Base-by-base conservation (phyloP, 2,329 filamentous ascomycete genomes). In the Hypoxylon rubiginosum region DNA sequence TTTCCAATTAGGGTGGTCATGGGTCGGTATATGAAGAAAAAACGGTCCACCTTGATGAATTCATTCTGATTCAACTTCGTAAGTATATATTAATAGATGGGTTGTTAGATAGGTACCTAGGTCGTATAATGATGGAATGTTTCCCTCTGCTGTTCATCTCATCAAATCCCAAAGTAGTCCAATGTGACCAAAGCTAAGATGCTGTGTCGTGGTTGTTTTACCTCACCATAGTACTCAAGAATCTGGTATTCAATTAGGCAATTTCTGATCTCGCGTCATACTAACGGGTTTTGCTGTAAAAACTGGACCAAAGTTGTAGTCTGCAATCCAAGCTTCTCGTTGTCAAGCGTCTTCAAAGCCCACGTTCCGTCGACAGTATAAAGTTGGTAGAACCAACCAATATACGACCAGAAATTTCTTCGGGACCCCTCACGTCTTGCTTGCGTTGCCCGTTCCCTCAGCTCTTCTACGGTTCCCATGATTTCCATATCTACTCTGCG, bases 341-440 rank as follows among this genome's bases (percentile, higher is more conserved):
- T 73, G 45, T 72, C 70, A n/a, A 71, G 58, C 11, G 10, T 19
- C 32, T 34, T 53, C 2, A 58, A 53, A 11, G 30, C 36, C 58
- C 53, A 68, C 2, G 64, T 70, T 3, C 68, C 64, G 46, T 72
- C 64, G 4, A 56, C 62, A 3, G 55, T 57, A 24, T 28, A 70
- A 32, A 64, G 36, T 24, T 24, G 28, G 15, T 70, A 71, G 58
- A 70, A 69, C 43, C 67, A 72, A 1, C 68, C 65, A 11, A 71
- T 71, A 49, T 70, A 71, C 26, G 71, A 55, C 64, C 68, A 70
- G 51, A 70, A 62, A 21, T 51, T 55, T 17, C 21, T 58, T 41
- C 62, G 68, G 17, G 59, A 34, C 30, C 62, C 53, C 30, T 28
- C 49, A 1, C 62, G 50, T 9, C 62, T 63, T 10, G 54, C 66